phyloP scores from a whole-genome alignment of 441 rosid species.

The Geranium incanum region DNA sequence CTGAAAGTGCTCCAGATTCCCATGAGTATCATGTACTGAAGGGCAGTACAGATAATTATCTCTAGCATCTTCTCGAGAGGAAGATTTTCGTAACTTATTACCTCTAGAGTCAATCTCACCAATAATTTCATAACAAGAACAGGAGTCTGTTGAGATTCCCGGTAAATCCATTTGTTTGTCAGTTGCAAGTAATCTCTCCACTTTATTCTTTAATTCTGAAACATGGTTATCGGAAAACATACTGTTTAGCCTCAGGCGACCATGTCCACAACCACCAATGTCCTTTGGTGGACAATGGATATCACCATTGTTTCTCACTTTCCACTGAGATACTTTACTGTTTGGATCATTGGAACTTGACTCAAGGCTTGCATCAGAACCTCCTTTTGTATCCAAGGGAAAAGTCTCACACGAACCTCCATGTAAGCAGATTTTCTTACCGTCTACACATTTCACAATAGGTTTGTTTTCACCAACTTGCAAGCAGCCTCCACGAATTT shows the following conservation, averaged over 20 bases:
- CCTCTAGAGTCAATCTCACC: conserved; percentile 11
- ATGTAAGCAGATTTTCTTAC: conserved; percentile 45
- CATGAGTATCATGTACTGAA: conserved; percentile 17
- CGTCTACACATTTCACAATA: conserved; percentile 28
- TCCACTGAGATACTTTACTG: conserved; percentile 37
- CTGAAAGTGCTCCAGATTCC: conserved; percentile 23
- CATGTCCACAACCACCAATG: conserved; percentile 45
- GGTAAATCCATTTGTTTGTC: conserved; percentile 9
- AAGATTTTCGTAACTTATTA: conserved; percentile 19
- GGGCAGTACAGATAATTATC: conserved; percentile 26
- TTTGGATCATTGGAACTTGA: conserved; percentile 13
- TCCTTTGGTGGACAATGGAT: conserved; percentile 41
- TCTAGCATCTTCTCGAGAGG: conserved; percentile 20
- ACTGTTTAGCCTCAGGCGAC: conserved; percentile 39
- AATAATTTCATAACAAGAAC: conserved; percentile 17
- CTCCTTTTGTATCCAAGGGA: neutral
- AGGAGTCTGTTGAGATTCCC: neutral
- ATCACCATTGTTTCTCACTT: conserved; percentile 45
- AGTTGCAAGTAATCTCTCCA: conserved; percentile 30
- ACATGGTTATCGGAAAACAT: conserved; percentile 38
- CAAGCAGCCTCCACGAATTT: conserved; percentile 55
- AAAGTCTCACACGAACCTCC: conserved; percentile 22
- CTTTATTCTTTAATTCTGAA: conserved; percentile 43
- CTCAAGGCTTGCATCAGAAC: neutral
- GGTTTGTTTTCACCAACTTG: conserved; percentile 38